Percentiles rank a stretch among this genome's conserved stretches.
These are phyloP conservation scores for Mimosa bimucronata DNA, from an alignment of 306 rosid genomes.

Conservation along the genomic window DNA sequence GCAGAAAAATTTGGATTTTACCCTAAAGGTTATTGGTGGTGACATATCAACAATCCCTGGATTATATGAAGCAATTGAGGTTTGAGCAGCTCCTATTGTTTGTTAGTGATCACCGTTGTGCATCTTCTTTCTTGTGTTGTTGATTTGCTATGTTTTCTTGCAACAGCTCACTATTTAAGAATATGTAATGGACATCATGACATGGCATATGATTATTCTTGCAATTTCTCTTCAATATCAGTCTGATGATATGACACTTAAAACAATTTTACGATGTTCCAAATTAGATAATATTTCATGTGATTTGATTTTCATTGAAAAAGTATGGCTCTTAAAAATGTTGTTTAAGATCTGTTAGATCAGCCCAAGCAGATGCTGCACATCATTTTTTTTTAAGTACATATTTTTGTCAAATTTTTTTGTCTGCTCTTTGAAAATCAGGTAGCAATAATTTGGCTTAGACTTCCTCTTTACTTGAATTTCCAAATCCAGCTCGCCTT, in stretches of 20 bases:
- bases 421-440: not conserved
- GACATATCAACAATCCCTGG: constrained; percentile 95
- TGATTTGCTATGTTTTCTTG: constrained; percentile 16
- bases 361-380: constrained; percentile 18
- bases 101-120: constrained; percentile 32
- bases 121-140: constrained; percentile 19
- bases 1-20: constrained; percentile 92
- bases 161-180: constrained; percentile 20
- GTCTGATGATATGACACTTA: constrained; percentile 13
- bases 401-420: not conserved
- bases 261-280: constrained; percentile 3
- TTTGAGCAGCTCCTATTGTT: constrained; percentile 46
- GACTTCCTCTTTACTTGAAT: constrained; percentile 6
- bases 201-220: not conserved
- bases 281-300: not conserved
- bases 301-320: not conserved
- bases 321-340: not conserved
- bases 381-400: not conserved
- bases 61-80: constrained; percentile 78
- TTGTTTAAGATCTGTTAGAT: constrained; percentile 11
- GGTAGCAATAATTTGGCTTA: not conserved
- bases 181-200: constrained; percentile 6
- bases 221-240: constrained; percentile 1
- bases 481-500: not conserved
- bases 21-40: constrained; percentile 86